Base-by-base conservation (phyloP, 2,329 filamentous ascomycete species). In the Fusarium coicis region DNA sequence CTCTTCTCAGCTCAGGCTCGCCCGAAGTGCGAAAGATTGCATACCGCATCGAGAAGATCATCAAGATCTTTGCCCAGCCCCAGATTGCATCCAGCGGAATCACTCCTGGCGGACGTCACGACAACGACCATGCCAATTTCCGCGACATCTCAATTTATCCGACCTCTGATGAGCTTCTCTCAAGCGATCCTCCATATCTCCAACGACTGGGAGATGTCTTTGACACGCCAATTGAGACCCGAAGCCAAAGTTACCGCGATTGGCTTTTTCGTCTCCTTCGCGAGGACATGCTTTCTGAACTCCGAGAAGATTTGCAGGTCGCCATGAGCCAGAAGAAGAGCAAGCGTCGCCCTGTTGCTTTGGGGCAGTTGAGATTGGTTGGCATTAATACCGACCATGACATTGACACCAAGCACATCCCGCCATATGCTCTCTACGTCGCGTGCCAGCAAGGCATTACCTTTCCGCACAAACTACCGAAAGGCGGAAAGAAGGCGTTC, bases 181-280 rank as follows among this genome's bases (percentile, higher is more conserved):
- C 86, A 1, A 83, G 77, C 0, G 84, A 87, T 7, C 76, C 79
- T 30, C 85, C 88, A 0, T 94, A 89, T 77, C 89, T 90, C 49
- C 86, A 87, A 11, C 84, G 81, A 0, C 85, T 87, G 0, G 82
- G 85, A 8, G 87, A 87, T 4, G 81, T 92, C 0, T 79, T 83
- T 3, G 80, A 87, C 63, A 82, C 4, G 37, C 76, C 18, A 66
- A 82, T 3, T 12, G 76, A 77, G 4, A 73, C 78, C 1, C 85
- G 89, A 3, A 78, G 86, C 0, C 80, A 80, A 0, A 79, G 82
- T 0, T 90, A 94, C 76, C 79, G 93, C 0, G 92, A 93, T 74
- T 93, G 92, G 75, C 90, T 93, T 57, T 95, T 93, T 71, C 90
- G 93, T 0, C 85, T 94, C 1, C 82, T 93, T 0, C 84, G 93